phyloP scores from a whole-genome alignment of 2,329 filamentous ascomycete genomes.

The Hysterium pulicare region DNA sequence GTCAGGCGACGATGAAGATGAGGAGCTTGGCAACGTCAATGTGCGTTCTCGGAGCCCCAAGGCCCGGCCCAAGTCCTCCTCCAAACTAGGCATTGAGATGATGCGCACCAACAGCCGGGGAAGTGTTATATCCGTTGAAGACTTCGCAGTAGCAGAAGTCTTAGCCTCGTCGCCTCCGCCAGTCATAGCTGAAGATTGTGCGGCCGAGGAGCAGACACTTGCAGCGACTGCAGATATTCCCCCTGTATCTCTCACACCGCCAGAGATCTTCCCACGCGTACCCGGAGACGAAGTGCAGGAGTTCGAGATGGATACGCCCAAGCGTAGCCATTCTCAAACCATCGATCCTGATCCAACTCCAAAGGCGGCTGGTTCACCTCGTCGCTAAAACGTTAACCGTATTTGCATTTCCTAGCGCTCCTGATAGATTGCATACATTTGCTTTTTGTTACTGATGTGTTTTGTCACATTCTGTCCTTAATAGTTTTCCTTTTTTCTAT shows the following conservation, averaged over 20 bases:
- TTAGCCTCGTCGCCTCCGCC: constrained; percentile 38
- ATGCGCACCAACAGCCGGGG: constrained; percentile 95
- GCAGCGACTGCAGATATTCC: constrained; percentile 23
- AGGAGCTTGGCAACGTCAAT: constrained; percentile 68
- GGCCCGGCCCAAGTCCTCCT: constrained; percentile 49
- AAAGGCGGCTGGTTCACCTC: constrained; percentile 21
- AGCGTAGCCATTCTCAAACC: constrained; percentile 16
- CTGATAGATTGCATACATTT: constrained; percentile 7
- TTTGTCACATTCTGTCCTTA: constrained; percentile 10
- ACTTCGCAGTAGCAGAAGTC: constrained; percentile 34
- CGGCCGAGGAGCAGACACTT: constrained; percentile 30
- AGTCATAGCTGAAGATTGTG: constrained; percentile 40
- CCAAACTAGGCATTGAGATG: constrained; percentile 94
- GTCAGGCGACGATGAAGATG: constrained; percentile 92
- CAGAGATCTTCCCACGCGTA: constrained; percentile 47
- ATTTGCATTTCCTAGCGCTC: constrained; percentile 11
- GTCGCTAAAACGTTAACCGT: constrained; percentile 6
- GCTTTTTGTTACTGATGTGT: constrained; percentile 9
- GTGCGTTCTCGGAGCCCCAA: constrained; percentile 50
- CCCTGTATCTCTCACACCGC: constrained; percentile 46
- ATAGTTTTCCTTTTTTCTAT: constrained; percentile 9
- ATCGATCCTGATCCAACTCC: constrained; percentile 41
- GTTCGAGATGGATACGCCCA: constrained; percentile 42
- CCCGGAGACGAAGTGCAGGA: constrained; percentile 42
- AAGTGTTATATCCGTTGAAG: constrained; percentile 58